Evolutionary conservation across 2,329 filamentous ascomycete species (phyloP).

Genomic region (Phaeomoniella chlamydospora): DNA sequence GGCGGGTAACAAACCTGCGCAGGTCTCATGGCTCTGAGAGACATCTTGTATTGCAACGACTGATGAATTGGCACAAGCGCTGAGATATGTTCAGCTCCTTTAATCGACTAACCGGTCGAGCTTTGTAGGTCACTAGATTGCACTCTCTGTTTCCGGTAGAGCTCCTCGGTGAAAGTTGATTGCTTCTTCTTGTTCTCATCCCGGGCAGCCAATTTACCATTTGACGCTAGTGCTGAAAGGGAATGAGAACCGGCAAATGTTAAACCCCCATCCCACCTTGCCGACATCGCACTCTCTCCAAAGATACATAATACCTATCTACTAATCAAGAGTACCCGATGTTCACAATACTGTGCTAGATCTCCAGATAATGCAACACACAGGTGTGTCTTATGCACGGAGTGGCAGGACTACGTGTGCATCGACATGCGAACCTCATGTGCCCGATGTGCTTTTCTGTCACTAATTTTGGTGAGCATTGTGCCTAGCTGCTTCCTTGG

Average conservation of each 20-base stretch:
- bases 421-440: too few species aligned
- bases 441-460: too few species aligned
- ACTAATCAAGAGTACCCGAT: too few species aligned
- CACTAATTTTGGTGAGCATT: too few species aligned
- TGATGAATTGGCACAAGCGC: constrained; percentile 8
- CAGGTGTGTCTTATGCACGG: too few species aligned
- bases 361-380: too few species aligned
- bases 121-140: not conserved
- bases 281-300: not conserved
- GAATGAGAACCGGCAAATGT: constrained; percentile 5
- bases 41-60: constrained; percentile 9
- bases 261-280: not conserved
- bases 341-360: too few species aligned
- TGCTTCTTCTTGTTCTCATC: not conserved
- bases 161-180: not conserved
- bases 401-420: too few species aligned
- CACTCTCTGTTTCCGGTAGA: not conserved
- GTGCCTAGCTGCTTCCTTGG: too few species aligned
- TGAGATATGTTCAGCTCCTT: too few species aligned
- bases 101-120: too few species aligned
- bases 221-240: constrained; percentile 2
- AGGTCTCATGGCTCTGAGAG: constrained; percentile 22
- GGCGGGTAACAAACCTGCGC: constrained; percentile 20
- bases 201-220: not conserved
- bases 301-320: not conserved